A percentile compares a stretch with the other conserved stretches of the same genome.
phyloP scores from a whole-genome alignment of 177 flowering plant genomes.

The Vitis hybrid region DNA sequence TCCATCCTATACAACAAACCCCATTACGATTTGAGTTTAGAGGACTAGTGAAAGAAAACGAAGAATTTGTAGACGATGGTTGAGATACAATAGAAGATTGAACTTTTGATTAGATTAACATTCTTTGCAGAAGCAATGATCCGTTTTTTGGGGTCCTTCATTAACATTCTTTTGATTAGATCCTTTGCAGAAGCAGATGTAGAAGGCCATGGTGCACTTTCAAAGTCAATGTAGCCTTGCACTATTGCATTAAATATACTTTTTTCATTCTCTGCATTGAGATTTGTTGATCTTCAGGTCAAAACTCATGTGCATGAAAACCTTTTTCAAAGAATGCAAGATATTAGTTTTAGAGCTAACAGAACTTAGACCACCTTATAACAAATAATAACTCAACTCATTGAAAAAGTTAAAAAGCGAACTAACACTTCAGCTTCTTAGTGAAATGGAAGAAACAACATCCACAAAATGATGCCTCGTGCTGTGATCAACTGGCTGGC shows the following conservation, averaged over 20 bases:
- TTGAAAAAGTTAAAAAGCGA: background rate
- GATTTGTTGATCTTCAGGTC: background rate
- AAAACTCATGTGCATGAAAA: background rate
- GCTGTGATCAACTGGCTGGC: too few relatives aligned
- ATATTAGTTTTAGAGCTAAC: background rate
- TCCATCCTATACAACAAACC: slow-evolving; percentile 58
- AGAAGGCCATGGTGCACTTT: slow-evolving; percentile 80
- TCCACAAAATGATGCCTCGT: too few relatives aligned
- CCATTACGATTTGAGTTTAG: too few relatives aligned
- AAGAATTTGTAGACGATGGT: too few relatives aligned
- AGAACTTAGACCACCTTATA: too few relatives aligned
- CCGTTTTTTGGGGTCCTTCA: slow-evolving; percentile 61
- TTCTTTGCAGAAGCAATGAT: slow-evolving; percentile 55
- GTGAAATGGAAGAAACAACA: background rate
- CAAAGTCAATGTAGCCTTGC: slow-evolving; percentile 55
- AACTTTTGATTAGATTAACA: background rate
- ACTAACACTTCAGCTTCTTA: background rate
- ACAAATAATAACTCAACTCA: background rate
- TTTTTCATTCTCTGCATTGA: slow-evolving; percentile 67
- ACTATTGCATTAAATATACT: slow-evolving; percentile 66
- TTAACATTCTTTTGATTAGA: slow-evolving; percentile 74
- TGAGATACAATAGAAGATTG: background rate
- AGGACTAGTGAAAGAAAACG: too few relatives aligned
- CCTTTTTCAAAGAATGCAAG: background rate
- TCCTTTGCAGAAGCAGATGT: slow-evolving; percentile 79